Evolutionary conservation across 1,284 basidiomycete species (phyloP).

Genomic region (Ceratobasidium sp.): DNA sequence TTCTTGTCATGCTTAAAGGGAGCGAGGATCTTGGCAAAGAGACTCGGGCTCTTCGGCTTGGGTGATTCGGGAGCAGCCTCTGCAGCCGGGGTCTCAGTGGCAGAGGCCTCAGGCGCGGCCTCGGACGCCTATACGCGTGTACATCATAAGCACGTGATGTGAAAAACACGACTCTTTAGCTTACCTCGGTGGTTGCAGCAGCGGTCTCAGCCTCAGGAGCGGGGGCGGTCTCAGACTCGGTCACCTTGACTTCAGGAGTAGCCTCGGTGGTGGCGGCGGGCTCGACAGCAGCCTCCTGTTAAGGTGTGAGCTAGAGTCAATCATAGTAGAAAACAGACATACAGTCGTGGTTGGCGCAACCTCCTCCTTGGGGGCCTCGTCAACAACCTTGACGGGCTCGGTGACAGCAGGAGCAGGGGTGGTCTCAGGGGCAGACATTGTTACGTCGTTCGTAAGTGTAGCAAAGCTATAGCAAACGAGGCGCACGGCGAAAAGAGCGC

Average conservation of each 20-base stretch:
- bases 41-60: slow-evolving; percentile 58
- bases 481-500: slow-evolving; percentile 17
- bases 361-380: slow-evolving; percentile 46
- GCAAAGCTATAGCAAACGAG: slow-evolving; percentile 20
- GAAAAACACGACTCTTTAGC: neutral
- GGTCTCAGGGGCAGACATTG: slow-evolving; percentile 73
- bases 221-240: slow-evolving; percentile 37
- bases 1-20: slow-evolving; percentile 67
- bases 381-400: slow-evolving; percentile 58
- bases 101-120: slow-evolving; percentile 50
- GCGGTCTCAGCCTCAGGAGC: slow-evolving; percentile 42
- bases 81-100: slow-evolving; percentile 40
- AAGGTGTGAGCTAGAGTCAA: neutral
- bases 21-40: slow-evolving; percentile 73
- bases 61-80: slow-evolving; percentile 36
- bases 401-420: slow-evolving; percentile 41
- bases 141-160: slow-evolving; percentile 44
- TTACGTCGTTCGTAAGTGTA: slow-evolving; percentile 50
- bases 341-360: slow-evolving; percentile 31
- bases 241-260: slow-evolving; percentile 39
- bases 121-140: slow-evolving; percentile 18
- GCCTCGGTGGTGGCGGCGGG: slow-evolving; percentile 44
- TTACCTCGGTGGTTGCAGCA: slow-evolving; percentile 47
- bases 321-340: slow-evolving; percentile 28
- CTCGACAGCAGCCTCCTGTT: slow-evolving; percentile 21